Evolutionary conservation across 805 yeast species (phyloP).

Genomic region (Metschnikowia cubensis): DNA sequence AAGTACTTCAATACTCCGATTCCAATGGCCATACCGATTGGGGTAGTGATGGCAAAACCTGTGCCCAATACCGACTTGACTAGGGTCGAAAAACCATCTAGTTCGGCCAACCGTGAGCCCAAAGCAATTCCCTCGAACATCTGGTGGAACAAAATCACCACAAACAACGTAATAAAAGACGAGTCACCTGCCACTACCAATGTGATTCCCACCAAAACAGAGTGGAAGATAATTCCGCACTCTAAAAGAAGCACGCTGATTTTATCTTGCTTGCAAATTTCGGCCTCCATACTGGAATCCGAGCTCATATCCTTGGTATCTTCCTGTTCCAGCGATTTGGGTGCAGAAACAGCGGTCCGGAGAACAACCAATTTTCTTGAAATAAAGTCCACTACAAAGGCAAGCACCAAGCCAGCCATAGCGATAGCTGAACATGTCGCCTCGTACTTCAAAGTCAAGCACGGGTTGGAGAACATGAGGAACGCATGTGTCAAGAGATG

Average conservation of each 20-base stretch:
- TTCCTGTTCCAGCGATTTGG: not conserved
- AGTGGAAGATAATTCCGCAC: conserved; percentile 28
- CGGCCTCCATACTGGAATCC: not conserved
- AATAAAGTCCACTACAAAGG: conserved; percentile 23
- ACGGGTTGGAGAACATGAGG: conserved; percentile 25
- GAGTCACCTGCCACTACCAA: conserved; percentile 24
- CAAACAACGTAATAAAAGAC: conserved; percentile 23
- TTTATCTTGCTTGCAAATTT: not conserved
- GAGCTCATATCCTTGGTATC: not conserved
- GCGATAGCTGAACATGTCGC: conserved; percentile 25
- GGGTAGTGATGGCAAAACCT: conserved; percentile 46
- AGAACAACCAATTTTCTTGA: not conserved
- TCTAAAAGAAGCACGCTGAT: conserved; percentile 17
- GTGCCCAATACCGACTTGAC: conserved; percentile 3
- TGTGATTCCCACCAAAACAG: conserved; percentile 26
- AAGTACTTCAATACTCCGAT: conserved; percentile 48
- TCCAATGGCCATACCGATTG: conserved; percentile 74
- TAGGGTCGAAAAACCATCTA: conserved; percentile 14
- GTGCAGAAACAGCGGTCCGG: not conserved
- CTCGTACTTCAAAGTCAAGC: conserved; percentile 24
- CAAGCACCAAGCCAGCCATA: conserved; percentile 27
- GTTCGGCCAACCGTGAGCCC: conserved; percentile 24
- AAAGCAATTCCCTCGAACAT: conserved; percentile 28
- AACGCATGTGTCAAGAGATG: conserved; percentile 29
- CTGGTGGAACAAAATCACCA: conserved; percentile 29